Evolutionary conservation across 2,329 filamentous ascomycete species (phyloP).

Genomic region (Cladosporium halotolerans): DNA sequence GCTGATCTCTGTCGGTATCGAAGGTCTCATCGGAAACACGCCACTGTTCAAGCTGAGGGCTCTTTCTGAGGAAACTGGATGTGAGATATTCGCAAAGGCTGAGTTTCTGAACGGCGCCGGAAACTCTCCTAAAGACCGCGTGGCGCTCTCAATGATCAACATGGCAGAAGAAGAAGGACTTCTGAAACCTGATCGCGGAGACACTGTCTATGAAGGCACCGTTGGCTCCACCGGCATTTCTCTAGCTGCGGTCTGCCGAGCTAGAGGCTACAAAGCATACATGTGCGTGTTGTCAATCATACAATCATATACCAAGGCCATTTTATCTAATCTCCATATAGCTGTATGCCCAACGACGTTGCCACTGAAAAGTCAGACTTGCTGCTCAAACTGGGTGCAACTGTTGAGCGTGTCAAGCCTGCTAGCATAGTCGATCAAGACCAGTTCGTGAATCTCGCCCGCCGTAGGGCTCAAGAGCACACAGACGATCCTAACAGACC

Average conservation of each 20-base stretch:
- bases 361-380: conserved; percentile 82
- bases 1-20: conserved; percentile 68
- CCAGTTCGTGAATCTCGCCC: conserved; percentile 91
- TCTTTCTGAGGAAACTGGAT: conserved; percentile 78
- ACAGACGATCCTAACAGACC: conserved; percentile 50
- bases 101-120: conserved; percentile 95
- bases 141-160: conserved; percentile 83
- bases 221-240: conserved; percentile 96
- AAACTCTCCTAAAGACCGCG: conserved; percentile 88
- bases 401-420: conserved; percentile 84
- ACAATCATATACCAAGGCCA: neutral
- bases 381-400: conserved; percentile 79
- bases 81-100: conserved; percentile 85
- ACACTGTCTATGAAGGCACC: conserved; percentile 96
- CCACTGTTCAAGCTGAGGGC: conserved; percentile 81
- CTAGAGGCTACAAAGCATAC: conserved; percentile 82
- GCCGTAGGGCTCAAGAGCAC: conserved; percentile 69
- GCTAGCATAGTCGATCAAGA: conserved; percentile 88
- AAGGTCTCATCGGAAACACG: conserved; percentile 88
- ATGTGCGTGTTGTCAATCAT: conserved; percentile 50
- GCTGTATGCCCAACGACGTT: conserved; percentile 92
- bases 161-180: conserved; percentile 71
- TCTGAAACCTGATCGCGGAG: conserved; percentile 71
- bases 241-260: conserved; percentile 78
- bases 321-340: conserved; percentile 21